A percentile compares a stretch with the other conserved stretches of the same genome.
phyloP scores from a whole-genome alignment of 257 asterid genomes.

The Solanum rostratum region DNA sequence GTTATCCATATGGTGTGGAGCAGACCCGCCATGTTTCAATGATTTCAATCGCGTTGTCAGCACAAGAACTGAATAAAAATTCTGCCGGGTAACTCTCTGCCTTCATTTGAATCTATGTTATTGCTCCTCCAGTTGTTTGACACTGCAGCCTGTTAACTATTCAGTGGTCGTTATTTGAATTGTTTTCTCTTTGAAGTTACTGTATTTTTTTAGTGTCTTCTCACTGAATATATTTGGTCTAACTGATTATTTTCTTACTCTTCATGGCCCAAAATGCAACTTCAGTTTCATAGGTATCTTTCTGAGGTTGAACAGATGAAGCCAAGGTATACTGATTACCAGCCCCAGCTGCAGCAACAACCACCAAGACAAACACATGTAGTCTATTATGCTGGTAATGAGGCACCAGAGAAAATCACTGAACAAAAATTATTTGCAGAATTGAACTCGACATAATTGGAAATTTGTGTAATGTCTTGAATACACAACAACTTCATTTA shows the following conservation, averaged over 20 bases:
- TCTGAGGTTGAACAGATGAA: constrained; percentile 37
- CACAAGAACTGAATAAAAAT: constrained; percentile 63
- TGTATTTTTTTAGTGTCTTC: neutral
- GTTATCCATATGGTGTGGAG: constrained; percentile 60
- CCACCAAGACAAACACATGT: constrained; percentile 61
- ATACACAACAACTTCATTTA: constrained; percentile 6
- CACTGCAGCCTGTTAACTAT: neutral
- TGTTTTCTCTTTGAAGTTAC: neutral
- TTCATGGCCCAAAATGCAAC: neutral
- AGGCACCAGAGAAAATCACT: neutral
- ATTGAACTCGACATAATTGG: neutral
- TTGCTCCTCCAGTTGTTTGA: neutral
- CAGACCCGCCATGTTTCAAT: constrained; percentile 95
- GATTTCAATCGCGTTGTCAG: constrained; percentile 80
- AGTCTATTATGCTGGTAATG: constrained; percentile 31
- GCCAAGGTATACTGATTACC: constrained; percentile 42
- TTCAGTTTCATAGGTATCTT: constrained; percentile 45
- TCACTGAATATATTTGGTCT: neutral
- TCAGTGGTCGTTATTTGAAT: neutral
- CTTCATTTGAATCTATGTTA: neutral
- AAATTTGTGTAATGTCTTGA: neutral
- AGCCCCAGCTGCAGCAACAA: constrained; percentile 28
- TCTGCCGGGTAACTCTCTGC: constrained; percentile 62
- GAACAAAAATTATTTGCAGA: neutral
- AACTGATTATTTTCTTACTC: neutral